A percentile compares a stretch with the other conserved stretches of the same genome.
phyloP scores from a whole-genome alignment of 1,284 basidiomycete species.

The Cryptococcus sp. region DNA sequence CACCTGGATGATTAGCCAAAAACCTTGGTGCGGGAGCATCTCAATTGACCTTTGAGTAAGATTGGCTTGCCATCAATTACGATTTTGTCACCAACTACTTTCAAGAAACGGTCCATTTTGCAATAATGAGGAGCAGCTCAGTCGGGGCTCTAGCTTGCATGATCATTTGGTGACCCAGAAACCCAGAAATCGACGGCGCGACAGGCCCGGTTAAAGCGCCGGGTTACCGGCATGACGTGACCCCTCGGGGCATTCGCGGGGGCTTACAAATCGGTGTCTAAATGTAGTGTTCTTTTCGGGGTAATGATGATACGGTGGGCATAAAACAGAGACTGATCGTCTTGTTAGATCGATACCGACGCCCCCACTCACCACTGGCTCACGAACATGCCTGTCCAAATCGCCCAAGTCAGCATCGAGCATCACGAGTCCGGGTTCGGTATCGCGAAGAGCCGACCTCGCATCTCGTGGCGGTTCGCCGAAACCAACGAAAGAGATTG shows the following conservation, averaged over 20 bases:
- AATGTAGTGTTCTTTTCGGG: no score
- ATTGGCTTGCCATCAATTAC: slow-evolving; percentile 24
- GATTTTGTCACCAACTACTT: slow-evolving; percentile 21
- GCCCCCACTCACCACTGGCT: background rate
- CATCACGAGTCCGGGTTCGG: slow-evolving; percentile 26
- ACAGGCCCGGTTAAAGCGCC: no score
- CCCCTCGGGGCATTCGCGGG: no score
- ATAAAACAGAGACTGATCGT: no score
- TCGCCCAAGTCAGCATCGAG: slow-evolving; percentile 21
- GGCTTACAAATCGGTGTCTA: no score
- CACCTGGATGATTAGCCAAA: slow-evolving; percentile 17
- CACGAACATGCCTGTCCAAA: slow-evolving; percentile 10
- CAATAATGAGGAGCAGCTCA: background rate
- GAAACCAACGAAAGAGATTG: slow-evolving; percentile 16
- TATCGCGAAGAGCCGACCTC: slow-evolving; percentile 17
- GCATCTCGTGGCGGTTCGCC: slow-evolving; percentile 33
- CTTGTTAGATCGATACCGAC: no score
- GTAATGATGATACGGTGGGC: no score
- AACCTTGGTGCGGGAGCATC: slow-evolving; percentile 1
- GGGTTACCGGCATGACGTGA: no score
- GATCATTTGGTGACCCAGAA: no score
- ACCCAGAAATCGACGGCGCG: no score
- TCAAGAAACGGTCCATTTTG: slow-evolving; percentile 7
- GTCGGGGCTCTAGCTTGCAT: no score
- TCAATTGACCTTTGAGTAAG: slow-evolving; percentile 29